These are phyloP conservation scores for Mycena filopes DNA, from an alignment of 768 basidiomycete species.

Conservation along the genomic window DNA sequence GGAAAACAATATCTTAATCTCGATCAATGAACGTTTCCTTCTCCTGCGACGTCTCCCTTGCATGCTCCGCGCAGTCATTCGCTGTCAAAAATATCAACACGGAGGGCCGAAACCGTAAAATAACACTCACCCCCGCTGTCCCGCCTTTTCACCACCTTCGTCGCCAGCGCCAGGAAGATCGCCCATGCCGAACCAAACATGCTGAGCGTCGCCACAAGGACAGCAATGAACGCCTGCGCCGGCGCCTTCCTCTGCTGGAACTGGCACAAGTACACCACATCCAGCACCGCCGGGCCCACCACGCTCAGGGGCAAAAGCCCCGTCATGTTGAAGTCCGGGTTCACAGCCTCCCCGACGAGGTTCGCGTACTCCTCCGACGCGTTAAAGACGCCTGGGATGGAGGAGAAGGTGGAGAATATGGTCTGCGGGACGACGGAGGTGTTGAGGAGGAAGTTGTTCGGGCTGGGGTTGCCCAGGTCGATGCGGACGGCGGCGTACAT, in stretches of 20 bases:
- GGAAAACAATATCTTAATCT: too few relatives aligned
- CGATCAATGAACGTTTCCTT: too few relatives aligned
- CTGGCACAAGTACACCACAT: conserved; percentile 31
- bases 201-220: conserved; percentile 39
- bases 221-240: conserved; percentile 33
- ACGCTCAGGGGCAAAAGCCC: neutral
- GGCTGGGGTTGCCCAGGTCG: conserved; percentile 41
- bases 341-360: conserved; percentile 5
- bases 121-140: too few relatives aligned
- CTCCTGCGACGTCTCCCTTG: too few relatives aligned
- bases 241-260: conserved; percentile 26
- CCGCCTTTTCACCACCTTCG: too few relatives aligned
- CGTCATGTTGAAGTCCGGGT: neutral
- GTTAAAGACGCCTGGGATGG: neutral
- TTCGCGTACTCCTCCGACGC: conserved; percentile 8
- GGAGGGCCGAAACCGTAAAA: too few relatives aligned
- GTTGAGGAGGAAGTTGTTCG: conserved; percentile 43
- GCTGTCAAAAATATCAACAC: too few relatives aligned
- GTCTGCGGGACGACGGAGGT: neutral
- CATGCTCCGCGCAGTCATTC: too few relatives aligned
- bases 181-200: conserved; percentile 29
- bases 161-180: too few relatives aligned
- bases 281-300: conserved; percentile 21
- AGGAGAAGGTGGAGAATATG: conserved; percentile 1
- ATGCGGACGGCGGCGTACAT: conserved; percentile 40